Base-by-base conservation (phyloP, 148 eudicot genomes). In the Drosera capensis region DNA sequence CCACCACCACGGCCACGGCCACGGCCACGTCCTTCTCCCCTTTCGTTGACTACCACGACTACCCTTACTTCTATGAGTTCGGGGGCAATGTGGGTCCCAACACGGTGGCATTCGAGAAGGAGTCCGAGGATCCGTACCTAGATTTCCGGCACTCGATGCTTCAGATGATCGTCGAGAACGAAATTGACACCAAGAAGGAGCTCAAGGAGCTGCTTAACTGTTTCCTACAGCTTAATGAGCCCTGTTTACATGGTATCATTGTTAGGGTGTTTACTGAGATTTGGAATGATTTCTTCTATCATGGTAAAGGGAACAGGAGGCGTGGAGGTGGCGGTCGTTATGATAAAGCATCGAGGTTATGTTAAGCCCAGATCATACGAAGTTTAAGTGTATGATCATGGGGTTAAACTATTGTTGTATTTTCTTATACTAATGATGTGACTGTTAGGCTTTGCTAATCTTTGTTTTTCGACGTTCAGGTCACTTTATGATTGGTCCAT, bases 21-120 rank as follows among this genome's bases (percentile, higher is more conserved):
- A 30, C 40, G 39, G 20, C 48, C 20, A 46, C 35, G 45, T 20
- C 57, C 57, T 12, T 49, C 48, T 47, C 52, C 62, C 29, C 23
- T 1, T 43, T 57, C 3, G n/a, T n/a, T n/a, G n/a, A n/a, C n/a
- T 39, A 45, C 37, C 22, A 19, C 20, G 35, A 61, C 29, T 40
- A 56, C 14, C 39, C 46, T 17, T 25, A 3, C 28, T 28, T 8
- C 49, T 78, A 72, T 44, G 79, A 74, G 22, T 70, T 63, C 56
- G 83, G 86, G 0, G 54, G 72, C 36, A 22, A n/a, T n/a, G 52
- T 77, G 31, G 72, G 78, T 25, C 72, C 83, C 20, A 66, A 74
- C 46, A 72, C 87, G 20, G 63, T 90, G 28, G 97, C 95, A 3
- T 79, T 90, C n/a, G 93, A 90, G 67, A 84, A 90, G 40, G 95